Conservation (phyloP, 1,139 yeast genomes). For the Pichia sp. region DNA sequence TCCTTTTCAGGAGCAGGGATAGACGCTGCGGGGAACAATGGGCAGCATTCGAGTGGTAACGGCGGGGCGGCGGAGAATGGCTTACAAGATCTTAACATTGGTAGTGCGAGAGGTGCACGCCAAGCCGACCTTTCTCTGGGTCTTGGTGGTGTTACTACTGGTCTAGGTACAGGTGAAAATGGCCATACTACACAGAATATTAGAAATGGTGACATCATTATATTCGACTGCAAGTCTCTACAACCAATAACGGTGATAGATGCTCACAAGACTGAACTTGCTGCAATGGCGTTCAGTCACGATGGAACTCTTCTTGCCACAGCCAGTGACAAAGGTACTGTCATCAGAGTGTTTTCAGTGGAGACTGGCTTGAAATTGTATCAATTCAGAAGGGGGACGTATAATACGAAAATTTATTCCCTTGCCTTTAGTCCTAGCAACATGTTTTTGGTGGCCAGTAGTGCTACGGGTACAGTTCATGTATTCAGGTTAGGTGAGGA, state of each 20-base stretch:
- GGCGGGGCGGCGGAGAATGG: no score
- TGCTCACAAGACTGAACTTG: conserved; percentile 84
- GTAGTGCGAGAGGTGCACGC: no score
- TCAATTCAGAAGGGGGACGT: conserved; percentile 92
- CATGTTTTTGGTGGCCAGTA: conserved; percentile 69
- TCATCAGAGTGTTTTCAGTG: conserved; percentile 80
- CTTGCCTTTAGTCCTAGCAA: conserved; percentile 74
- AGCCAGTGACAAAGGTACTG: conserved; percentile 94
- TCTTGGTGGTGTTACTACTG: not conserved
- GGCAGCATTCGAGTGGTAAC: conserved; percentile 9
- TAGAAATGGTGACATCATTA: conserved; percentile 79
- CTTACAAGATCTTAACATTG: no score
- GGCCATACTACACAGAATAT: conserved; percentile 19
- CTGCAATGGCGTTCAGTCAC: conserved; percentile 67
- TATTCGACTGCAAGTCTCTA: conserved; percentile 67
- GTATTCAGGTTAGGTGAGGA: conserved; percentile 68
- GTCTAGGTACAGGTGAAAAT: not conserved
- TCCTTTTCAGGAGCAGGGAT: no score
- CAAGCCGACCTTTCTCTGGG: no score
- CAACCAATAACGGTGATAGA: conserved; percentile 88
- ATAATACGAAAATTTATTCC: conserved; percentile 84
- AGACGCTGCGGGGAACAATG: conserved; percentile 9
- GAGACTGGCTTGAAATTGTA: conserved; percentile 75
- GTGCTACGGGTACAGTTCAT: conserved; percentile 91
- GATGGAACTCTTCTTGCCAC: conserved; percentile 87